Evolutionary conservation across 305 asterid species (phyloP).

Genomic region (Fraxinus velutina): DNA sequence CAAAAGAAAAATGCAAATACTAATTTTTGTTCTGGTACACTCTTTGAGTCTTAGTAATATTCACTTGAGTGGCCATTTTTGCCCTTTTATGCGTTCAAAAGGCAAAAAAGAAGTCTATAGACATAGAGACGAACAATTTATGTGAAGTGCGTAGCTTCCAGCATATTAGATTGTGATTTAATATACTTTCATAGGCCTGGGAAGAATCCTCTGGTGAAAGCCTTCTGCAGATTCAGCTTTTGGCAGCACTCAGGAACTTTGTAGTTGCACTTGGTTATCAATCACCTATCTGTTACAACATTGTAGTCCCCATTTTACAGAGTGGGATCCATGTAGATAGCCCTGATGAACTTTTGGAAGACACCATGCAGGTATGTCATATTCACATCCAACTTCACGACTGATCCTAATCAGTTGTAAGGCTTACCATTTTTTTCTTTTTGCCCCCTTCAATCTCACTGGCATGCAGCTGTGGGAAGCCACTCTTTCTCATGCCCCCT

Average conservation of each 20-base stretch:
- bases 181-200: constrained; percentile 63
- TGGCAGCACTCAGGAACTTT: constrained; percentile 81
- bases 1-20: background rate
- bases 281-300: constrained; percentile 73
- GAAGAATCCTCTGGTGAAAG: constrained; percentile 92
- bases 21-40: background rate
- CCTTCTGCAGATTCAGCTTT: constrained; percentile 98
- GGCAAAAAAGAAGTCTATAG: background rate
- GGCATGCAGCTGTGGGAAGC: constrained; percentile 90
- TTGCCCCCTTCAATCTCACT: constrained; percentile 16
- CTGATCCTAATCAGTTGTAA: constrained; percentile 14
- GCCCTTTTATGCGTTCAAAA: background rate
- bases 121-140: background rate
- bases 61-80: background rate
- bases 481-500: constrained; percentile 80
- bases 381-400: background rate
- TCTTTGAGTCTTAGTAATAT: background rate
- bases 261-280: constrained; percentile 84
- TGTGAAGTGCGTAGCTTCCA: constrained; percentile 10
- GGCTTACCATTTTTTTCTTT: constrained; percentile 9
- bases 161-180: constrained; percentile 15
- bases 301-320: constrained; percentile 77
- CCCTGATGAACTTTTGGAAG: constrained; percentile 96
- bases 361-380: constrained; percentile 76
- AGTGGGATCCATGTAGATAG: constrained; percentile 60